Conservation (phyloP, 805 yeast species). For the Grigorovia transvaalensis region DNA sequence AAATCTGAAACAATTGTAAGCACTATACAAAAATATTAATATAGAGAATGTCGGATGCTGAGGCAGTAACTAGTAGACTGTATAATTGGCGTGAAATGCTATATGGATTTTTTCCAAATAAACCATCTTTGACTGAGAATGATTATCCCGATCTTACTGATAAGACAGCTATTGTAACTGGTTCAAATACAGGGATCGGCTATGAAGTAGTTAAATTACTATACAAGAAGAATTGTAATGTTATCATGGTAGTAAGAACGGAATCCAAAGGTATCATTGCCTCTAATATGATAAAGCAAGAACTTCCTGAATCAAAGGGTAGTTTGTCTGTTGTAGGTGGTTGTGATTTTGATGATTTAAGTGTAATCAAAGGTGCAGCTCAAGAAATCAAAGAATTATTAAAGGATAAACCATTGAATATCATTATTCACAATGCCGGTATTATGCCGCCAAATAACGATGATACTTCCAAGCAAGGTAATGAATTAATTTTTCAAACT, state of each 20-base stretch:
- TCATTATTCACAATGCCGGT: slow-evolving; percentile 32
- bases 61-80: slow-evolving; percentile 13
- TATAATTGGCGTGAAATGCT: slow-evolving; percentile 11
- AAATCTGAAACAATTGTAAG: no score
- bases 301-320: slow-evolving; percentile 20
- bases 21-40: no score
- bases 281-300: slow-evolving; percentile 18
- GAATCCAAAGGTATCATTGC: slow-evolving; percentile 28
- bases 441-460: slow-evolving; percentile 25
- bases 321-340: slow-evolving; percentile 18
- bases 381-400: slow-evolving; percentile 9
- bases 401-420: slow-evolving; percentile 16
- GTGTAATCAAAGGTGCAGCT: slow-evolving; percentile 26
- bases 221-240: slow-evolving; percentile 28
- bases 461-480: slow-evolving; percentile 26
- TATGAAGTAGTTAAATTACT: slow-evolving; percentile 18
- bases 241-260: slow-evolving; percentile 28
- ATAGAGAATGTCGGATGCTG: slow-evolving; percentile 3
- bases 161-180: slow-evolving; percentile 32
- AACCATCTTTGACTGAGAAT: slow-evolving; percentile 24
- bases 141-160: slow-evolving; percentile 31
- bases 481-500: slow-evolving; percentile 30
- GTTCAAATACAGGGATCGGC: slow-evolving; percentile 33
- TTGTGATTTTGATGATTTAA: slow-evolving; percentile 33
- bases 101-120: slow-evolving; percentile 19